Conservation (phyloP, 441 rosid species). For the Populus hybrid region DNA sequence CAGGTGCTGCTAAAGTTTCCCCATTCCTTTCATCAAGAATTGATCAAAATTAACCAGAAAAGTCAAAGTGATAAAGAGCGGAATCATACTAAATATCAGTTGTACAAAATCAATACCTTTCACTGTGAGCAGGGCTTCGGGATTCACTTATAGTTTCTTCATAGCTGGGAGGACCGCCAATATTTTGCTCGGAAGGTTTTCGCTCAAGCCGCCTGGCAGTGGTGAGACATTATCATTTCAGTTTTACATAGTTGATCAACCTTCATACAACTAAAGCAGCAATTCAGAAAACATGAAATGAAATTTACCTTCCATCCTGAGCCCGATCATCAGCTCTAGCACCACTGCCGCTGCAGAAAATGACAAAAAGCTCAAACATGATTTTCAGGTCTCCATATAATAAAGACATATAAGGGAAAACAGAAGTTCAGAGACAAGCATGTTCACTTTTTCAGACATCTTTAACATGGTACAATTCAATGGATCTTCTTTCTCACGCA, state of each 20-base stretch:
- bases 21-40: slow-evolving; percentile 51
- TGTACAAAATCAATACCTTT: slow-evolving; percentile 53
- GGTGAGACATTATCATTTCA: slow-evolving; percentile 5
- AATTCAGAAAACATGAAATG: slow-evolving; percentile 13
- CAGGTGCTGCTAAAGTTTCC: slow-evolving; percentile 50
- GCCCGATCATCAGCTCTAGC: slow-evolving; percentile 65
- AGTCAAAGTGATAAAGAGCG: slow-evolving; percentile 14
- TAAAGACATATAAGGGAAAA: not conserved
- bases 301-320: slow-evolving; percentile 69
- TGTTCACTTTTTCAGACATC: not conserved
- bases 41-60: slow-evolving; percentile 15
- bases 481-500: not conserved
- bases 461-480: not conserved
- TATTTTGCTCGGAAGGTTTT: slow-evolving; percentile 84
- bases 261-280: not conserved
- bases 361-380: not conserved
- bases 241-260: not conserved
- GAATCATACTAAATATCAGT: slow-evolving; percentile 13
- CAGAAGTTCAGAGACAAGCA: not conserved
- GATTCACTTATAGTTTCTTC: slow-evolving; percentile 79
- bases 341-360: slow-evolving; percentile 41
- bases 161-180: slow-evolving; percentile 83
- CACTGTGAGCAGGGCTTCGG: slow-evolving; percentile 69
- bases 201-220: slow-evolving; percentile 64
- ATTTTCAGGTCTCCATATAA: slow-evolving; percentile 3